Base-by-base conservation (phyloP, 1,139 yeast genomes). In the Wickerhamiella infanticola region DNA sequence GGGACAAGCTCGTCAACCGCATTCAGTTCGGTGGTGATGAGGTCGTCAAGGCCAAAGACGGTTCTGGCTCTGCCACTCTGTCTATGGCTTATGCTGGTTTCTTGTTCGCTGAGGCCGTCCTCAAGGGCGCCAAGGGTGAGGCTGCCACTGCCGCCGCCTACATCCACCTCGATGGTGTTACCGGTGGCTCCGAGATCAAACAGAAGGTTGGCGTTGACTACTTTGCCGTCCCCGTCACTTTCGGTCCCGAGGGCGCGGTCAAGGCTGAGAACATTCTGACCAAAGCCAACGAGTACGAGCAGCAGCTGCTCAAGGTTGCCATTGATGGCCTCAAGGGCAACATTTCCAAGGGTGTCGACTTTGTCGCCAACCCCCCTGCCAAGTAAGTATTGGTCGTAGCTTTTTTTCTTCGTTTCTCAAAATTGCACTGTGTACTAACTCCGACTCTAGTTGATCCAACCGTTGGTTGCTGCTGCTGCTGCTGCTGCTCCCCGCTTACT, bases 21-120 rank as follows among this genome's bases (percentile, higher is more conserved):
- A 85, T 86, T 62, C 96, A 86, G 69, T 85, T 80, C 63, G 97
- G 96, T 63, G 96, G 96, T 68, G 96, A 88, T 63, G 96, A 88
- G 70, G 94, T 88, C 57, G 96, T 88, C 58, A 73, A 81, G 68
- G 96, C 96, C 58, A 88, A 88, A 72, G 81, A 84, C 63, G 96
- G 96, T 60, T 78, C 81, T 53, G 96, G 96, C 49, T 83, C 95
- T 45, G 95, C 95, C 53, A 88, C 97, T 45, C 72, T 88, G 56
- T 83, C 95, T 47, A 88, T 88, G 96, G 96, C 96, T 45, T 90
- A 85, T 63, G 95, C 96, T 45, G 95, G 93, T 56, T 88, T 78
- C 63, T 76, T 81, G 64, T 77, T 84, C 56, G 94, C 96, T 52
- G 82, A 81, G 65, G 75, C 94, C 44, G 88, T 90, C 52, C 75